Conservation (phyloP, 140 eudicot genomes). For the Senecio squalidus region DNA sequence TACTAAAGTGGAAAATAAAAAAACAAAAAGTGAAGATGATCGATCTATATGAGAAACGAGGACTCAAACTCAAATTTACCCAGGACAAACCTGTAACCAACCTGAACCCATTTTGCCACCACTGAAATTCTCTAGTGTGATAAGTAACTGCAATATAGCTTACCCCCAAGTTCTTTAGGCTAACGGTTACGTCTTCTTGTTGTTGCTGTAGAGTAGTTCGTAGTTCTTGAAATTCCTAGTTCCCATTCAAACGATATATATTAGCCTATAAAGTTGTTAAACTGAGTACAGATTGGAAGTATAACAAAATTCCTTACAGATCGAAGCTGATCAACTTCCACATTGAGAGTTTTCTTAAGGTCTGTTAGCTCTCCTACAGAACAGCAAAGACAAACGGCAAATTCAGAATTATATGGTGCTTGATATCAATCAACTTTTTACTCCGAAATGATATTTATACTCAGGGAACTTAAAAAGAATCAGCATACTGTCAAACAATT, state of each 20-base stretch:
- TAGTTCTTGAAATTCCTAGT: conserved; percentile 80
- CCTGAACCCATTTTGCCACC: neutral
- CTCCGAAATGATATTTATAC: no score
- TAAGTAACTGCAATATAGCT: conserved; percentile 30
- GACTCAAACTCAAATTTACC: neutral
- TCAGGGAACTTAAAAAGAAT: no score
- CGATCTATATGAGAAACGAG: no score
- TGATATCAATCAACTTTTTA: neutral
- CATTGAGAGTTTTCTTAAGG: conserved; percentile 75
- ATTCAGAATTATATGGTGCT: conserved; percentile 13
- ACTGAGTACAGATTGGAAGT: neutral
- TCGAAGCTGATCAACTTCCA: conserved; percentile 89
- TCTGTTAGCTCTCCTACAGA: conserved; percentile 87
- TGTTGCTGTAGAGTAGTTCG: conserved; percentile 83
- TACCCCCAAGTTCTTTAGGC: conserved; percentile 69
- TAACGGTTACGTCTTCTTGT: conserved; percentile 82
- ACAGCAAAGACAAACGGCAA: conserved; percentile 4
- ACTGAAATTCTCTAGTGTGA: neutral
- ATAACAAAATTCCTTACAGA: conserved; percentile 36
- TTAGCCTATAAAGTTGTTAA: neutral
- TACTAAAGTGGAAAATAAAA: neutral
- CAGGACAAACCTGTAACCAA: no score
- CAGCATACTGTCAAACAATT: no score
- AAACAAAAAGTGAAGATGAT: neutral
- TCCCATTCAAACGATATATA: conserved; percentile 2